Conservation (phyloP, 2,329 filamentous ascomycete genomes). For the Chaetomium sp. region DNA sequence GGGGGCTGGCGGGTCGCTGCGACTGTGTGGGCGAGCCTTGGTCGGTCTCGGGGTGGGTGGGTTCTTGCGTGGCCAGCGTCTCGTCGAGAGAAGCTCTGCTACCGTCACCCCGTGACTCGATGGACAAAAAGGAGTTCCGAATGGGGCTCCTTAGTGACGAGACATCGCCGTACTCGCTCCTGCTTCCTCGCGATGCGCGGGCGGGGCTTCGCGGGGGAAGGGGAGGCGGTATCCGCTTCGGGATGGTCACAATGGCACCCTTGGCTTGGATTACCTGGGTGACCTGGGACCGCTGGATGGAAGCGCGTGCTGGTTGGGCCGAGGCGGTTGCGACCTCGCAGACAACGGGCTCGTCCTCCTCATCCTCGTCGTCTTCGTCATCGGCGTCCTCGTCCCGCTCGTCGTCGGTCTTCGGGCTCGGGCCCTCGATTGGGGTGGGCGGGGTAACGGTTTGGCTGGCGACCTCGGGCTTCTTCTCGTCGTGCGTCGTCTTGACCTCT, state of each 20-base stretch:
- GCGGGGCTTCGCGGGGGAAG: constrained; percentile 77
- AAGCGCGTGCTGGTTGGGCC: constrained; percentile 58
- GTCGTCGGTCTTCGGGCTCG: constrained; percentile 35
- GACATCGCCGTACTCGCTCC: constrained; percentile 64
- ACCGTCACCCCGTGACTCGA: constrained; percentile 25
- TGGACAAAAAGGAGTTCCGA: constrained; percentile 50
- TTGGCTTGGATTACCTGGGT: constrained; percentile 70
- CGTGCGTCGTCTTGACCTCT: neutral
- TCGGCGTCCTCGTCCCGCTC: constrained; percentile 46
- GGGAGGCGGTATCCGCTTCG: constrained; percentile 75
- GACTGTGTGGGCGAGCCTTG: constrained; percentile 8
- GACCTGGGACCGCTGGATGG: constrained; percentile 63
- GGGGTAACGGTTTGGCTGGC: constrained; percentile 34
- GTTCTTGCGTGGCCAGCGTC: constrained; percentile 14
- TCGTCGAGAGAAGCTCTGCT: constrained; percentile 20
- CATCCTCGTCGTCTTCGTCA: constrained; percentile 51
- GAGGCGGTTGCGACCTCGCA: constrained; percentile 65
- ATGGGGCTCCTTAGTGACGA: constrained; percentile 53
- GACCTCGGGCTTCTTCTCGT: neutral
- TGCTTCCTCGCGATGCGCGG: constrained; percentile 56
- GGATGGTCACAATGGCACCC: constrained; percentile 81
- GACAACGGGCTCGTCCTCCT: constrained; percentile 66
- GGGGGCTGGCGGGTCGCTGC: constrained; percentile 24
- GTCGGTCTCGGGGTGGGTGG: neutral
- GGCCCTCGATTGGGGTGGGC: constrained; percentile 32